phyloP scores from a whole-genome alignment of 768 basidiomycete species.

The Lactarius sp. region DNA sequence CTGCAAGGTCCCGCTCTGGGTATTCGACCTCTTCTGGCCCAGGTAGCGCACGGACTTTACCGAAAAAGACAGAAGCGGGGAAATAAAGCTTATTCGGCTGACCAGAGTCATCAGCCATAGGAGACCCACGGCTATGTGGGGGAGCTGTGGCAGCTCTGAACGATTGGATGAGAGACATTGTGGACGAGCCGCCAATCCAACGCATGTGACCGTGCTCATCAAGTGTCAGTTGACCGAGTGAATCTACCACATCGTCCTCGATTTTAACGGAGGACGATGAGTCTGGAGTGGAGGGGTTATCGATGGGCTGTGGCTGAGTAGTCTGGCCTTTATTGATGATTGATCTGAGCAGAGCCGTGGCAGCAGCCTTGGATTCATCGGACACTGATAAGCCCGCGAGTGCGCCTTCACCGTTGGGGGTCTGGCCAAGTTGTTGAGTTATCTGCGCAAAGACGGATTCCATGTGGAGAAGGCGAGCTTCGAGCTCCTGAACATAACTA shows the following conservation, averaged over 20 bases:
- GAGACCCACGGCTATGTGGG: conserved; percentile 71
- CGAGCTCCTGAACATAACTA: conserved; percentile 89
- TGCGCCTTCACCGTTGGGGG: conserved; percentile 33
- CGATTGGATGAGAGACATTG: conserved; percentile 88
- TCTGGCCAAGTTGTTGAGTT: conserved; percentile 67
- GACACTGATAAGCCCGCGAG: conserved; percentile 20
- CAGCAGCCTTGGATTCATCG: conserved; percentile 11
- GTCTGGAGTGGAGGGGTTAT: conserved; percentile 31
- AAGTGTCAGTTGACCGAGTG: conserved; percentile 81
- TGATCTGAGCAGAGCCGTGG: conserved; percentile 28
- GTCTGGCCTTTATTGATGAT: conserved; percentile 26
- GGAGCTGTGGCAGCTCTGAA: conserved; percentile 73
- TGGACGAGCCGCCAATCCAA: conserved; percentile 89
- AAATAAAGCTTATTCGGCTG: conserved; percentile 85
- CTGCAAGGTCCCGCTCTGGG: conserved; percentile 77
- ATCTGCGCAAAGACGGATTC: conserved; percentile 81
- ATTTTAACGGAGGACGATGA: conserved; percentile 47
- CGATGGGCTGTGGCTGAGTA: conserved; percentile 20
- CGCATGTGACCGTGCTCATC: conserved; percentile 89
- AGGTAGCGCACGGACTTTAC: conserved; percentile 77
- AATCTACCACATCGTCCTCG: conserved; percentile 77
- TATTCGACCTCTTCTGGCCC: conserved; percentile 84
- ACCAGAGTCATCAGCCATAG: conserved; percentile 78
- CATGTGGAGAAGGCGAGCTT: conserved; percentile 83
- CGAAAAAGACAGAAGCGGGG: conserved; percentile 82